Base-by-base conservation (phyloP, 2,329 filamentous ascomycete genomes). In the Microcyclosporella mali region DNA sequence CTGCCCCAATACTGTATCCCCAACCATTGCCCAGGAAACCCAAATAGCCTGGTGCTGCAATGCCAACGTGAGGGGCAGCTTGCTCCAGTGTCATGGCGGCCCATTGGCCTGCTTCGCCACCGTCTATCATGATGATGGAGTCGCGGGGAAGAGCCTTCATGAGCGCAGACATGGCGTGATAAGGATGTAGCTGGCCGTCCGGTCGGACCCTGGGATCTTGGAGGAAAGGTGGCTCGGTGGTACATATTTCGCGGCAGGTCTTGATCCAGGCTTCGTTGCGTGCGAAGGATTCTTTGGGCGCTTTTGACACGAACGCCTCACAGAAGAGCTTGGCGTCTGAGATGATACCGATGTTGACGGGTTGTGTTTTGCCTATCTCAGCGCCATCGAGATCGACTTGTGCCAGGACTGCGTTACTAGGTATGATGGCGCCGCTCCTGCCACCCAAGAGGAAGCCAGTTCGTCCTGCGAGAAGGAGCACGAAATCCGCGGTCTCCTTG, bases 21-120 rank as follows among this genome's bases (percentile, higher is more conserved):
- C 66, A 72, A 3, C 69, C 70, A 43, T 68, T 72, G 1, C 70
- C 69, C 1, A 72, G 57, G 54, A 71, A 70, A 2, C 70, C 70
- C 1, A 72, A 58, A 37, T 71, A 66, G 37, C 65, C 62, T 0
- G 61, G 62, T 4, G 56, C 38, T 8, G 55, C 56, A 7, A 67
- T 53, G 2, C 51, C 50, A 4, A 58, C 52, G 12, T 56, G 50
- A 2, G 58, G 51, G 27, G 54, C 36, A 8, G 60, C 52, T 31
- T 45, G 33, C 39, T 60, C 61, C 6, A 60, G 58, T 9, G 54
- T 52, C 47, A 64, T 62, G 2, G 58, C 55, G 2, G 62, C 56
- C 60, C 65, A 70, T 16, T 58, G 56, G 3, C 64, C 62, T 1
- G 56, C 53, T 46, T 71, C 66, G 35, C 70, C 69, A 19, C 64